Evolutionary conservation across 768 basidiomycete species (phyloP).

Genomic region (Tricholoma terreum): DNA sequence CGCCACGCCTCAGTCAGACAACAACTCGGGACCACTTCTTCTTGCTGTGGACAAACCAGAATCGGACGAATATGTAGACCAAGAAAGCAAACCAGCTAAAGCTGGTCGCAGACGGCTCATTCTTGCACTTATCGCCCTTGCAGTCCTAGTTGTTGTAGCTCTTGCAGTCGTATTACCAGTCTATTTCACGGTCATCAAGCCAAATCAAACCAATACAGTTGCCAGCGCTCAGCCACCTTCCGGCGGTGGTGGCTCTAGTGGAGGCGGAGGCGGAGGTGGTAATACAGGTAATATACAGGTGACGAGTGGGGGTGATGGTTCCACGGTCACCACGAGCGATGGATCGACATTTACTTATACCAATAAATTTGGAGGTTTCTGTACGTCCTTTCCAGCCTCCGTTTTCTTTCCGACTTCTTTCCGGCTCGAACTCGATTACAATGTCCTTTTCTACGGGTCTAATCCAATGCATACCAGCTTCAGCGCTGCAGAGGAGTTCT

Average conservation of each 20-base stretch:
- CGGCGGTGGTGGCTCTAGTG: not conserved
- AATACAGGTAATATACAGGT: slow-evolving; percentile 8
- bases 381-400: slow-evolving; percentile 38
- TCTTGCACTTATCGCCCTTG: slow-evolving; percentile 31
- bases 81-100: slow-evolving; percentile 4
- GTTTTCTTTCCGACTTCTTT: not conserved
- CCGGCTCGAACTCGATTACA: not conserved
- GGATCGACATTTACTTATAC: slow-evolving; percentile 74
- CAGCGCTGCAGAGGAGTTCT: not conserved
- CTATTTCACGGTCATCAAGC: slow-evolving; percentile 54
- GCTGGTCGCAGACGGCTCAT: slow-evolving; percentile 16
- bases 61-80: slow-evolving; percentile 3
- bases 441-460: not conserved
- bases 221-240: not conserved
- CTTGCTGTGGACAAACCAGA: slow-evolving; percentile 9
- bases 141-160: slow-evolving; percentile 34
- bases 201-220: slow-evolving; percentile 17
- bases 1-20: slow-evolving; percentile 1
- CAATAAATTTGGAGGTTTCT: slow-evolving; percentile 75
- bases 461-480: not conserved
- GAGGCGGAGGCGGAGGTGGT: not conserved
- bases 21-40: too few species aligned
- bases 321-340: slow-evolving; percentile 56
- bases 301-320: slow-evolving; percentile 66
- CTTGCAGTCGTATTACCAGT: slow-evolving; percentile 56